Base-by-base conservation (phyloP, 2,329 filamentous ascomycete genomes). In the Amauroascus verrucosus region DNA sequence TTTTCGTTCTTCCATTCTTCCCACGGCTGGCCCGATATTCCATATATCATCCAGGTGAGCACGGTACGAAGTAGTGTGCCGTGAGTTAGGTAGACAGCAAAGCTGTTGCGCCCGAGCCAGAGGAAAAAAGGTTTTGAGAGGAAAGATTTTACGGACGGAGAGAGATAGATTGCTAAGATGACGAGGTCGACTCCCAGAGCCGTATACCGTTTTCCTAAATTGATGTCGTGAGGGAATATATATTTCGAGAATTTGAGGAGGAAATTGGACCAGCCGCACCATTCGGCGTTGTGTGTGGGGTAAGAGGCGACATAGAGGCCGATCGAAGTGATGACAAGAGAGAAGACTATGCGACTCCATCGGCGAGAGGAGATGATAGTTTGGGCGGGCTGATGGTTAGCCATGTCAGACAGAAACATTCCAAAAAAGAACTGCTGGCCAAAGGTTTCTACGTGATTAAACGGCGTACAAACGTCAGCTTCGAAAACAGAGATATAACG, bases 21-120 rank as follows among this genome's bases (percentile, higher is more conserved):
- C 65, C 70, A 75, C 1, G 72, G 71, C 56, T 74, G 65, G 24
- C 71, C 71, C 46, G 67, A 71, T 55, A 75, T 74, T 13, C 75
- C 75, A 57, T 78, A 79, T 6, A 78, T 69, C 62, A 78, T 71
- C 68, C 77, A 76, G 37, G 71, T 71, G 20, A 76, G 70, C 1
- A 77, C 70, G 1, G 74, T 75, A 18, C 76, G 74, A 44, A 79
- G 63, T 14, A 79, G 69, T 0, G 76, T 78, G 45, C 77, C 76
- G 61, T 79, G 77, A 8, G 73, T 69, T 11, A 79, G 71, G 59
- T 79, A 79, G 3, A 79, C 76, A 22, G 77, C 76, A 55, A 79
- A 79, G 51, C 73, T 76, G 62, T 77, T 75, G 55, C 72, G 71
- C n/a, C 77, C 77, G 2, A 79, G 66, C 75, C 75, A 79, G 55